Conservation (phyloP, 2,329 filamentous ascomycete species). For the Beauveria sp. region DNA sequence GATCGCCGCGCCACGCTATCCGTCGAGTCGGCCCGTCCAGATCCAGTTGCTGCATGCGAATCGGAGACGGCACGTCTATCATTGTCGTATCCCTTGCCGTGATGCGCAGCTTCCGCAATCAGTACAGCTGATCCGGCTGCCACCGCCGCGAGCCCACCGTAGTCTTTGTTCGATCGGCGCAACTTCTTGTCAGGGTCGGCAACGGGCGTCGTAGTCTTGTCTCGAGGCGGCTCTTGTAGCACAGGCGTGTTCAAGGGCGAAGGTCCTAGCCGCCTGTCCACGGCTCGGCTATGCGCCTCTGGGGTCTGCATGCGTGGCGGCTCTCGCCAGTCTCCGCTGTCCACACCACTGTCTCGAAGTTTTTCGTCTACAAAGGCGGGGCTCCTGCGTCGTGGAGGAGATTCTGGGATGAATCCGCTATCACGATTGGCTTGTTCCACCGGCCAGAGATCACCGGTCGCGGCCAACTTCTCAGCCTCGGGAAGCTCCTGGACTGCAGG, state of each 20-base stretch:
- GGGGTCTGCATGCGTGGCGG: conserved; percentile 20
- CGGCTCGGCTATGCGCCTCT: conserved; percentile 16
- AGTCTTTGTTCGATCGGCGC: conserved; percentile 19
- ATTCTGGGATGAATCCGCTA: conserved; percentile 40
- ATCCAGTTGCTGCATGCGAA: conserved; percentile 5
- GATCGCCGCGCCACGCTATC: conserved; percentile 30
- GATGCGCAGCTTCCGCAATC: conserved; percentile 3
- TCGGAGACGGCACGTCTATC: conserved; percentile 30
- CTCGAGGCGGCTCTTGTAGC: conserved; percentile 31
- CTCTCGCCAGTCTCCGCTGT: conserved; percentile 43
- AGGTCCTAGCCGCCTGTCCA: conserved; percentile 21
- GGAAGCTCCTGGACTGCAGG: conserved; percentile 45
- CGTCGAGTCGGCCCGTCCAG: conserved; percentile 16
- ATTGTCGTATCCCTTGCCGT: neutral
- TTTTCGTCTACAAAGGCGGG: conserved; percentile 26
- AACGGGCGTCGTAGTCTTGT: conserved; percentile 26
- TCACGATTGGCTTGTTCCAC: conserved; percentile 38
- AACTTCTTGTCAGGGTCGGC: conserved; percentile 36
- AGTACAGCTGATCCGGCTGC: conserved; percentile 9
- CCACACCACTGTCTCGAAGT: conserved; percentile 49
- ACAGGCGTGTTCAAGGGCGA: conserved; percentile 31
- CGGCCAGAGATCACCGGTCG: conserved; percentile 15
- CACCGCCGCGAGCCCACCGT: conserved; percentile 19
- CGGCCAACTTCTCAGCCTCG: conserved; percentile 34
- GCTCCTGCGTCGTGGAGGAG: conserved; percentile 31